Evolutionary conservation across 2,329 filamentous ascomycete genomes (phyloP).

Genomic region (Talaromyces albobiverticillius): DNA sequence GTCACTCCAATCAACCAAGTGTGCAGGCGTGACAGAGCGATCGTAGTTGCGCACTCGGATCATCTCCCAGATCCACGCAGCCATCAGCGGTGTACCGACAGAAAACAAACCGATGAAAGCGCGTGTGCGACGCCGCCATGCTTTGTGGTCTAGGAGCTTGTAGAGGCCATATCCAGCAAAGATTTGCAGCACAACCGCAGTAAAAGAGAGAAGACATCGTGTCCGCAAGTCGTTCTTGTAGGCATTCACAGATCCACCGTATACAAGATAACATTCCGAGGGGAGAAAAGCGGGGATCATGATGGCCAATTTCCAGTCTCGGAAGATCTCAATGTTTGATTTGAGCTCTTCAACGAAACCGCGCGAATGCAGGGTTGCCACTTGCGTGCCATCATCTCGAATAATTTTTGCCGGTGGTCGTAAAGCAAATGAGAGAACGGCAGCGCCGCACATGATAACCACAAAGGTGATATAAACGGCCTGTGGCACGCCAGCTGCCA

Average conservation of each 20-base stretch:
- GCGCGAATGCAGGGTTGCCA: conserved; percentile 25
- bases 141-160: background rate
- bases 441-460: background rate
- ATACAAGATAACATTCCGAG: conserved; percentile 31
- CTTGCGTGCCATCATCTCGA: conserved; percentile 18
- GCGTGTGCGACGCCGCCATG: background rate
- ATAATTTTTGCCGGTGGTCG: background rate
- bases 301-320: conserved; percentile 25
- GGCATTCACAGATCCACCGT: conserved; percentile 32
- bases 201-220: conserved; percentile 28
- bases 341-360: conserved; percentile 27
- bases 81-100: background rate
- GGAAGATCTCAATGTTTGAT: conserved; percentile 26
- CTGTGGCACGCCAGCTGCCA: background rate
- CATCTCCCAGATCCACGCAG: conserved; percentile 2
- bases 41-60: background rate
- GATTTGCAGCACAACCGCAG: conserved; percentile 31
- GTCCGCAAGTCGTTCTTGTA: conserved; percentile 28
- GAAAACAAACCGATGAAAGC: conserved; percentile 11
- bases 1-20: background rate
- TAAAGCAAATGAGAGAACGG: background rate
- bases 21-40: background rate
- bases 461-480: background rate
- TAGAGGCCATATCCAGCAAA: conserved; percentile 22
- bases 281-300: conserved; percentile 27